Evolutionary conservation across 2,329 filamentous ascomycete species (phyloP).

Genomic region (Monosporascus sp.): DNA sequence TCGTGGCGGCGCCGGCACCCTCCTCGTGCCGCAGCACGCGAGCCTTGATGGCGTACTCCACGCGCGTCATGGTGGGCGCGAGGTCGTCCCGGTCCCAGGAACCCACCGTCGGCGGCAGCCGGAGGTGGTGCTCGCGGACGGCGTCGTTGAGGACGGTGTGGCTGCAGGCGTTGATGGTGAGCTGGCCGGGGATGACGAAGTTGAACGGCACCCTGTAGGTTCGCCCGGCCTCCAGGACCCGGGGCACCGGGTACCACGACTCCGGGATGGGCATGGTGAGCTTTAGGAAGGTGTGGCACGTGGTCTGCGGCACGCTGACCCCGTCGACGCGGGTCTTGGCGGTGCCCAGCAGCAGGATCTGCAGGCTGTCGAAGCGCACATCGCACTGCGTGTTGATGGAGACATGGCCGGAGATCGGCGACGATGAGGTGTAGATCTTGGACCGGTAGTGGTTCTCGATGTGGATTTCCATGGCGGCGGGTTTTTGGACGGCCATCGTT

Average conservation of each 20-base stretch:
- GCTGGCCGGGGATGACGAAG: slow-evolving; percentile 52
- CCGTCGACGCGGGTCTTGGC: slow-evolving; percentile 47
- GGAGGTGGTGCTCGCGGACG: slow-evolving; percentile 47
- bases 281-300: slow-evolving; percentile 43
- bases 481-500: slow-evolving; percentile 17
- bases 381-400: slow-evolving; percentile 40
- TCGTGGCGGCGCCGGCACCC: slow-evolving; percentile 16
- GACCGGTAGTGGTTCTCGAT: slow-evolving; percentile 49
- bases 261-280: slow-evolving; percentile 34
- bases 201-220: slow-evolving; percentile 51
- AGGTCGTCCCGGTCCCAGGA: slow-evolving; percentile 51
- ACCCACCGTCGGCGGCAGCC: slow-evolving; percentile 48
- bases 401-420: slow-evolving; percentile 44
- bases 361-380: slow-evolving; percentile 44
- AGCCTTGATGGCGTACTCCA: slow-evolving; percentile 50
- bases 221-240: slow-evolving; percentile 42
- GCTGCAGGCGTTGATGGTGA: slow-evolving; percentile 52
- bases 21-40: slow-evolving; percentile 33
- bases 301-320: slow-evolving; percentile 42
- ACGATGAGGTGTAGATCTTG: slow-evolving; percentile 53
- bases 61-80: slow-evolving; percentile 47
- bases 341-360: slow-evolving; percentile 48
- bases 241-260: slow-evolving; percentile 40
- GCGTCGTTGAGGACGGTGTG: slow-evolving; percentile 40
- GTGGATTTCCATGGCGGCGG: slow-evolving; percentile 40